phyloP scores from a whole-genome alignment of 2,329 filamentous ascomycete genomes.

The Colletotrichum falcatum region DNA sequence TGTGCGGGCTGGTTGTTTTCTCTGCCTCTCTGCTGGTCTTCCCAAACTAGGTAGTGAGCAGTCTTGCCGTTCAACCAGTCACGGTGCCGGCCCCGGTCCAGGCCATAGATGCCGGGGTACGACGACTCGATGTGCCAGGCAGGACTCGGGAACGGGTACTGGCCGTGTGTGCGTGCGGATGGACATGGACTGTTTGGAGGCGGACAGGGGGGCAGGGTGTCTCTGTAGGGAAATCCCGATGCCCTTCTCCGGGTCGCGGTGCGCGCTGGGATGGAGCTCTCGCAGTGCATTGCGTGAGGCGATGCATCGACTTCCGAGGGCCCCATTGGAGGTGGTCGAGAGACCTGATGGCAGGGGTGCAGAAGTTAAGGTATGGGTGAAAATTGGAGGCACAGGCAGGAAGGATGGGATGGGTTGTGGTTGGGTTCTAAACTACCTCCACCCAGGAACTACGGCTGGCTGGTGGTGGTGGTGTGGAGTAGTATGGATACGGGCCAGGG shows the following conservation, averaged over 20 bases:
- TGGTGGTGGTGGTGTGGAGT: background rate
- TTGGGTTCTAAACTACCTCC: too few species aligned
- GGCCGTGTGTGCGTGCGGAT: slow-evolving; percentile 30
- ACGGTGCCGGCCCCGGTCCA: slow-evolving; percentile 23
- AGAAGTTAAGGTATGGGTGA: slow-evolving; percentile 10
- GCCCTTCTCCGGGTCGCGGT: slow-evolving; percentile 15
- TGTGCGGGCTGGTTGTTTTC: slow-evolving; percentile 28
- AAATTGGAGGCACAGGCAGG: slow-evolving; percentile 3
- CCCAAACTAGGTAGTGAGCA: slow-evolving; percentile 2
- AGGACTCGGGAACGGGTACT: slow-evolving; percentile 39
- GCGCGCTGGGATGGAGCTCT: slow-evolving; percentile 18
- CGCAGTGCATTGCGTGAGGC: slow-evolving; percentile 29
- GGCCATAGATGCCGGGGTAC: slow-evolving; percentile 33
- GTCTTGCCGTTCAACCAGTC: slow-evolving; percentile 34
- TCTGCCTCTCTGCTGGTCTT: slow-evolving; percentile 22
- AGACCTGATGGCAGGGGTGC: slow-evolving; percentile 25
- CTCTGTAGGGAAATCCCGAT: slow-evolving; percentile 31
- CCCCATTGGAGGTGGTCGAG: slow-evolving; percentile 36
- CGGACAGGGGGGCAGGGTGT: slow-evolving; percentile 32
- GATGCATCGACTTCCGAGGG: slow-evolving; percentile 30
- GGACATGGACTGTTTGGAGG: slow-evolving; percentile 26
- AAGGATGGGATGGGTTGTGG: background rate
- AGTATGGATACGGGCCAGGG: slow-evolving; percentile 25
- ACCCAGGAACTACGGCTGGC: too few species aligned
- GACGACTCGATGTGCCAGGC: slow-evolving; percentile 33